These are phyloP conservation scores for Talaromyces thailandensis DNA, from an alignment of 495 filamentous ascomycete species.

Conservation along the genomic window DNA sequence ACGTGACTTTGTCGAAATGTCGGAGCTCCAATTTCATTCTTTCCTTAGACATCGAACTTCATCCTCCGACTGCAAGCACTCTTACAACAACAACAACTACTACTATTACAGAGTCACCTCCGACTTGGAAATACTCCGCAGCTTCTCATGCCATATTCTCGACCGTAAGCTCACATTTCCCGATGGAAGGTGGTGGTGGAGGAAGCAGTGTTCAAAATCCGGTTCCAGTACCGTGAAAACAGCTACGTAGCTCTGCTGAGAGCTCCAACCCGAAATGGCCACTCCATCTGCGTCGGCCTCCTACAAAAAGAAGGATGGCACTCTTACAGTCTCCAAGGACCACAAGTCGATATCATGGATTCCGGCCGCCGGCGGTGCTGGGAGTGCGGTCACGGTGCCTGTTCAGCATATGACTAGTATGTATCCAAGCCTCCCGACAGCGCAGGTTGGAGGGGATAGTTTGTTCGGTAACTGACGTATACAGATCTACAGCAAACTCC, in stretches of 20 bases:
- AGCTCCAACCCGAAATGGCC: conserved; percentile 20
- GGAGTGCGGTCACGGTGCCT: conserved; percentile 54
- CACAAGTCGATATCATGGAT: conserved; percentile 70
- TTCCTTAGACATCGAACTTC: neutral
- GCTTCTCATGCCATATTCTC: neutral
- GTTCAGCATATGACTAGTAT: conserved; percentile 71
- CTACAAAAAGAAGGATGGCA: conserved; percentile 97
- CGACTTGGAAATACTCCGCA: neutral
- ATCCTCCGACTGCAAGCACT: neutral
- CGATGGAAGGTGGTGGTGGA: conserved; percentile 20
- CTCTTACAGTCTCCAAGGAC: conserved; percentile 62
- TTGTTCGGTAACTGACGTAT: neutral
- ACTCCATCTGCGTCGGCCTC: conserved; percentile 56
- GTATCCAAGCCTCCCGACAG: conserved; percentile 12
- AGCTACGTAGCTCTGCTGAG: neutral
- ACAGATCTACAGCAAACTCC: conserved; percentile 85
- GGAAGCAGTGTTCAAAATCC: neutral
- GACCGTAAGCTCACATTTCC: conserved; percentile 11
- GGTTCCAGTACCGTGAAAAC: conserved; percentile 31
- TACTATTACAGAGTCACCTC: neutral
- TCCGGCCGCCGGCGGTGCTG: conserved; percentile 42
- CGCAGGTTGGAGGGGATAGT: too few species aligned
- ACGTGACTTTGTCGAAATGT: conserved; percentile 1
- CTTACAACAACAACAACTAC: neutral
- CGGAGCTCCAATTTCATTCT: neutral